These are phyloP conservation scores for Papiliotrema fonsecae DNA, from an alignment of 1,284 basidiomycete genomes.

Conservation along the genomic window DNA sequence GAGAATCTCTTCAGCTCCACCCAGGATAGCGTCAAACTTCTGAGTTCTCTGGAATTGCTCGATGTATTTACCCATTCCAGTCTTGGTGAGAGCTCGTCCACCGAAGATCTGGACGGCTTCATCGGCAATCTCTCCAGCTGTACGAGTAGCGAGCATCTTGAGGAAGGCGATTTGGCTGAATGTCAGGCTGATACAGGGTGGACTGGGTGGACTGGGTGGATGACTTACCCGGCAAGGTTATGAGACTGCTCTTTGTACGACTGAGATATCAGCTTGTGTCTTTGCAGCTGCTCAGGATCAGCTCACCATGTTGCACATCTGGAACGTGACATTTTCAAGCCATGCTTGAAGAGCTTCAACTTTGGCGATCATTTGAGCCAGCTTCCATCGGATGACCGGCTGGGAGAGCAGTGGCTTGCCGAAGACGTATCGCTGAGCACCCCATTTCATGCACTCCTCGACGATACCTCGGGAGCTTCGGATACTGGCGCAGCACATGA, in stretches of 20 bases:
- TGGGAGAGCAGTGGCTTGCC: conserved; percentile 77
- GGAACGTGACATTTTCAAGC: conserved; percentile 83
- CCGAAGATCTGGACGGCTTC: conserved; percentile 51
- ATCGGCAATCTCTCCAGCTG: conserved; percentile 49
- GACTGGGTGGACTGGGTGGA: neutral
- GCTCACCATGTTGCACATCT: conserved; percentile 74
- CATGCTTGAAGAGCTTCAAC: conserved; percentile 78
- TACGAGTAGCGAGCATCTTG: conserved; percentile 57
- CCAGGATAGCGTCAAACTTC: conserved; percentile 75
- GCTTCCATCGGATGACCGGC: conserved; percentile 75
- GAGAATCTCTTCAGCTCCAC: conserved; percentile 50
- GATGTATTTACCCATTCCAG: conserved; percentile 56
- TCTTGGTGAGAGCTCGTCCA: conserved; percentile 61
- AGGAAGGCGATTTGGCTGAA: conserved; percentile 45
- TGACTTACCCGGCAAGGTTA: conserved; percentile 42
- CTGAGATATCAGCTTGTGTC: conserved; percentile 43
- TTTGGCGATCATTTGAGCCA: conserved; percentile 79
- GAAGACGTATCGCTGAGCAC: conserved; percentile 73
- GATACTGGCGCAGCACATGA: conserved; percentile 41
- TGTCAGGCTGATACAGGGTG: conserved; percentile 37
- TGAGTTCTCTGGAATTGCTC: conserved; percentile 57
- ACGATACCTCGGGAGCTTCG: conserved; percentile 38
- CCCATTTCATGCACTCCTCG: conserved; percentile 56
- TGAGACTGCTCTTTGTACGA: conserved; percentile 64
- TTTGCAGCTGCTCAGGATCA: too few relatives aligned